Evolutionary conservation across 179 eudicot genomes (phyloP).

Genomic region (Silene coronaria): DNA sequence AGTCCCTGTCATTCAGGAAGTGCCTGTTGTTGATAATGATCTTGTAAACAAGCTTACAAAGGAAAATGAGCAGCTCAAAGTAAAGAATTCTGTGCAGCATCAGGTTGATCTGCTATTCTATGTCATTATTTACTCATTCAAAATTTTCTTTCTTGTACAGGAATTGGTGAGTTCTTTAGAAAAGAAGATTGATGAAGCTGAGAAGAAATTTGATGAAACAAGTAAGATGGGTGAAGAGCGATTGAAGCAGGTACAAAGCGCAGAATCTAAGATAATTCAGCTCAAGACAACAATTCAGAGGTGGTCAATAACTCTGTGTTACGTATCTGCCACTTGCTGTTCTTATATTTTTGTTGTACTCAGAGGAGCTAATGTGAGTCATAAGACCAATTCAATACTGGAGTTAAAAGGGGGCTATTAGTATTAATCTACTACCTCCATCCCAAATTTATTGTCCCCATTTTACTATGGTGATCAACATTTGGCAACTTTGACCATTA

Average conservation of each 20-base stretch:
- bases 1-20: slow-evolving; percentile 33
- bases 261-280: slow-evolving; percentile 54
- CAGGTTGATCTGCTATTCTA: slow-evolving; percentile 6
- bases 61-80: slow-evolving; percentile 86
- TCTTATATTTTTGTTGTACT: neutral
- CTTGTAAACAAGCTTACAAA: slow-evolving; percentile 44
- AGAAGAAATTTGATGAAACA: slow-evolving; percentile 55
- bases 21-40: slow-evolving; percentile 44
- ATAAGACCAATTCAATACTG: slow-evolving; percentile 2
- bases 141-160: slow-evolving; percentile 29
- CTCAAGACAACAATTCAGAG: slow-evolving; percentile 58
- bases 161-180: slow-evolving; percentile 56
- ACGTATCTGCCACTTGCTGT: slow-evolving; percentile 2
- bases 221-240: slow-evolving; percentile 59
- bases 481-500: too few species aligned
- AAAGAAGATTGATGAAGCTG: slow-evolving; percentile 55
- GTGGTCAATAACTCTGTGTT: slow-evolving; percentile 29
- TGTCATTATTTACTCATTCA: slow-evolving; percentile 8
- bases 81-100: slow-evolving; percentile 21
- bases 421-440: neutral
- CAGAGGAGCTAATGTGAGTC: slow-evolving; percentile 9
- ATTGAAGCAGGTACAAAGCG: slow-evolving; percentile 54
- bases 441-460: too few species aligned
- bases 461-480: too few species aligned
- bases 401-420: neutral